Evolutionary conservation across 202 grass and related monocot species (phyloP).

Genomic region (Elaeis oleifera): DNA sequence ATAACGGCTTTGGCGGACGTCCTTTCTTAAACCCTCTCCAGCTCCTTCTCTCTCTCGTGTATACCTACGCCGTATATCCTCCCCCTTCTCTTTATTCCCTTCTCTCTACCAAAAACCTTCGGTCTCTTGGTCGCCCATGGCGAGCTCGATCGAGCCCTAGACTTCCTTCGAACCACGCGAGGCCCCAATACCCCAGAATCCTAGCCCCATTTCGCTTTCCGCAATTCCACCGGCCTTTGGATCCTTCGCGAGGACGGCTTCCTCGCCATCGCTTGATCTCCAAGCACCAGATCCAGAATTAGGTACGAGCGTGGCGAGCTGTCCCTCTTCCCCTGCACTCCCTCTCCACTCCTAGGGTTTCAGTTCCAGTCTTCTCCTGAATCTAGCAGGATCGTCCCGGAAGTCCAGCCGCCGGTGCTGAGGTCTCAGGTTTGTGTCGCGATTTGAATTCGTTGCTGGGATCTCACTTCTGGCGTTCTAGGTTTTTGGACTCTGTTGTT

Average conservation of each 20-base stretch:
- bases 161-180: background rate
- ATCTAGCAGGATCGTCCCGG: constrained; percentile 13
- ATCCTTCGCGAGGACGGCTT: constrained; percentile 10
- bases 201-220: constrained; percentile 7
- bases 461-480: background rate
- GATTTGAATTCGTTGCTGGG: background rate
- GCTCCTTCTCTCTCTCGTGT: background rate
- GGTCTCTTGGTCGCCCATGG: background rate
- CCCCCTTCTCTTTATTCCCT: constrained; percentile 4
- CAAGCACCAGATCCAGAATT: constrained; percentile 26
- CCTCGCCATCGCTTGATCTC: constrained; percentile 10
- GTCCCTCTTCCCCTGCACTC: constrained; percentile 6
- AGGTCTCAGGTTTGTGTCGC: background rate
- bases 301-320: constrained; percentile 21
- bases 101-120: constrained; percentile 8
- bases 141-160: constrained; percentile 20
- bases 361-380: constrained; percentile 5
- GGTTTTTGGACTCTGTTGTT: background rate
- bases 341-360: background rate
- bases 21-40: constrained; percentile 16
- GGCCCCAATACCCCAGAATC: background rate
- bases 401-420: constrained; percentile 11
- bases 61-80: background rate
- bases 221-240: background rate
- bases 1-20: constrained; percentile 33